phyloP scores from a whole-genome alignment of 371 early-diverging fungal species.

The Coemansia sp. region DNA sequence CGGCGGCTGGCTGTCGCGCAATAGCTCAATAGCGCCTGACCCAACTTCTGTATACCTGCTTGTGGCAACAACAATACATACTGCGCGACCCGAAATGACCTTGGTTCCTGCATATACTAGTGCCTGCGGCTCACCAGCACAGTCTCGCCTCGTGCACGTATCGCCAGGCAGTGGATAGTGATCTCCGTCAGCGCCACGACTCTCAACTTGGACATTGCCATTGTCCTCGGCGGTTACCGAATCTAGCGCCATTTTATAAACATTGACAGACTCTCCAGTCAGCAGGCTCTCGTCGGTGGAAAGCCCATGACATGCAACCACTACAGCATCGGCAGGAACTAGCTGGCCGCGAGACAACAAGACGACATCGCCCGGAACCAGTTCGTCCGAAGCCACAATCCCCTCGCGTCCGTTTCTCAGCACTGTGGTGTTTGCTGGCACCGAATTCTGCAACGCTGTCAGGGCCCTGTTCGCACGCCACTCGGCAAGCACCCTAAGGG shows the following conservation, averaged over 20 bases:
- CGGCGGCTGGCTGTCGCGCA: slow-evolving; percentile 13
- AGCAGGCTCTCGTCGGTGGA: slow-evolving; percentile 93
- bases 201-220: background rate
- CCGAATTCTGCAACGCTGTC: slow-evolving; percentile 29
- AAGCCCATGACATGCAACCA: slow-evolving; percentile 70
- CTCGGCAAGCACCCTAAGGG: slow-evolving; percentile 25
- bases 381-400: slow-evolving; percentile 24
- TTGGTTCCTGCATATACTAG: slow-evolving; percentile 44
- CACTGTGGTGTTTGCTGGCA: slow-evolving; percentile 37
- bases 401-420: slow-evolving; percentile 32
- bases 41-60: slow-evolving; percentile 27
- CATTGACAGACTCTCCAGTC: slow-evolving; percentile 91
- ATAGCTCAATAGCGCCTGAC: slow-evolving; percentile 3
- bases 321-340: slow-evolving; percentile 87
- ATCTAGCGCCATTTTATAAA: slow-evolving; percentile 62
- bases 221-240: background rate
- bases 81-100: slow-evolving; percentile 33
- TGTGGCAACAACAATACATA: slow-evolving; percentile 35
- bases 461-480: slow-evolving; percentile 32
- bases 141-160: background rate
- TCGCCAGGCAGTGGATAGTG: slow-evolving; percentile 6
- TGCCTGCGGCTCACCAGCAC: background rate
- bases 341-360: slow-evolving; percentile 85
- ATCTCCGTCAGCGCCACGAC: background rate
- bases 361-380: slow-evolving; percentile 65